A percentile compares a stretch with the other conserved stretches of the same genome.
Conservation (phyloP, 805 yeast species). For the Kuraishia ogatae region DNA sequence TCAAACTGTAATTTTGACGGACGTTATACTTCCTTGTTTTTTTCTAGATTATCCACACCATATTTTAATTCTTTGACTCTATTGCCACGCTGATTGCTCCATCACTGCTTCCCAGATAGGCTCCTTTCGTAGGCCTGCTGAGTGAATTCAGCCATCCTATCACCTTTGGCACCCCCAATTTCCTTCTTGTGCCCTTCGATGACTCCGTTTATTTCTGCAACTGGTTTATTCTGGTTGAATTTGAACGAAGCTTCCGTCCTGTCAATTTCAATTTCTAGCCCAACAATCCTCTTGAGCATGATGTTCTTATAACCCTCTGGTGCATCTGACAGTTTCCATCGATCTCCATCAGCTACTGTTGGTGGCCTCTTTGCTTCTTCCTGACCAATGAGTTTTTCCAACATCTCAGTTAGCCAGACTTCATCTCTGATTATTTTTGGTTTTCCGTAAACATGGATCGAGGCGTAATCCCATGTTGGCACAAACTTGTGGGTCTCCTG, state of each 20-base stretch:
- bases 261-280: conserved; percentile 42
- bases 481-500: conserved; percentile 49
- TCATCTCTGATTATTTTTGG: conserved; percentile 35
- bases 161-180: background rate
- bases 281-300: conserved; percentile 42
- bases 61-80: too few relatives aligned
- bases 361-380: conserved; percentile 32
- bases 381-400: conserved; percentile 34
- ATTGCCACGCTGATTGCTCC: too few relatives aligned
- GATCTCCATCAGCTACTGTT: conserved; percentile 12
- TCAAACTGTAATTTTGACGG: too few relatives aligned
- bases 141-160: background rate
- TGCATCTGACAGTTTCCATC: conserved; percentile 53
- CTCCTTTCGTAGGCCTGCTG: background rate
- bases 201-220: conserved; percentile 42
- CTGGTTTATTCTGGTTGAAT: conserved; percentile 41
- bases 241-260: conserved; percentile 45
- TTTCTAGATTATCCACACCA: too few relatives aligned
- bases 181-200: conserved; percentile 26
- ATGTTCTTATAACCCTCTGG: conserved; percentile 36
- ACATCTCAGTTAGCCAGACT: conserved; percentile 35
- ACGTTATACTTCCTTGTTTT: too few relatives aligned
- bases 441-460: conserved; percentile 47
- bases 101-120: background rate
- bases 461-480: conserved; percentile 64